Percentiles rank a stretch among this genome's conserved stretches.
Conservation (phyloP, 164 flowering plant genomes). For the Tinospora cordifolia region DNA sequence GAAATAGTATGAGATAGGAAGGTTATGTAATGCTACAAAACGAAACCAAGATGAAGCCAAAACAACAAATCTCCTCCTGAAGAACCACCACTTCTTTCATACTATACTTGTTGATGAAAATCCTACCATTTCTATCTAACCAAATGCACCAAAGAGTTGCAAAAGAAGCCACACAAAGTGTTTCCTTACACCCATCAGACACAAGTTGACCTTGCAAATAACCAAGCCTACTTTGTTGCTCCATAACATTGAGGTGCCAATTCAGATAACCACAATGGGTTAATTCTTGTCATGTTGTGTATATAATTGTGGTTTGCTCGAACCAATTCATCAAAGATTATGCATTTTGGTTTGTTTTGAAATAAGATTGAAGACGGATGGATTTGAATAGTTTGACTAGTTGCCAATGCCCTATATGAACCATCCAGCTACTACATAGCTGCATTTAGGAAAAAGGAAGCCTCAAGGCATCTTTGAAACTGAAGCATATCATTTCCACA, state of each 20-base stretch:
- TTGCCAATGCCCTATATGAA: slow-evolving; percentile 74
- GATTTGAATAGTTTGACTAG: slow-evolving; percentile 64
- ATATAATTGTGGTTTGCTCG: slow-evolving; percentile 64
- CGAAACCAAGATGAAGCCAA: too few species aligned
- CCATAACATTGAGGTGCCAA: slow-evolving; percentile 75
- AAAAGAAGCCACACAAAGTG: too few species aligned
- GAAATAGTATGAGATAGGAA: too few species aligned
- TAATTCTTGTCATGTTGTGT: slow-evolving; percentile 68
- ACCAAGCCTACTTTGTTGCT: slow-evolving; percentile 22
- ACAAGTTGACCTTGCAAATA: slow-evolving; percentile 16
- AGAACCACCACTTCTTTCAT: too few species aligned
- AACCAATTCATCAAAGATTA: slow-evolving; percentile 76
- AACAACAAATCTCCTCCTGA: too few species aligned
- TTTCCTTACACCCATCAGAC: too few species aligned
- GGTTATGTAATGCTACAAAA: too few species aligned
- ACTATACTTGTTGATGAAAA: too few species aligned
- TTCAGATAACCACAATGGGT: slow-evolving; percentile 78
- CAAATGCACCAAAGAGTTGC: too few species aligned
- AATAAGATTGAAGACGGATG: slow-evolving; percentile 79
- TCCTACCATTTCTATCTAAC: too few species aligned
- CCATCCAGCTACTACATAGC: slow-evolving; percentile 83
- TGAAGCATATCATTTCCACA: slow-evolving; percentile 83
- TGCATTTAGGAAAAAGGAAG: slow-evolving; percentile 84
- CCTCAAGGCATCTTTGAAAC: slow-evolving; percentile 86
- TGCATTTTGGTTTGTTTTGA: slow-evolving; percentile 64